Percentiles rank a stretch among this genome's conserved stretches.
phyloP scores from a whole-genome alignment of 306 rosid genomes.

The Cucumis sativus region Cucumber_9930_V3 NC_026658.2:25544001-25544500 shows the following conservation, averaged over 20 bases:
- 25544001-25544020: background rate
- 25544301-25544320: background rate
- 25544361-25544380: background rate
- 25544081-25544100: constrained; percentile 8
- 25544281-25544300: background rate
- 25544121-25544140: background rate
- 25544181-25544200: constrained; percentile 1
- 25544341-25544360: background rate
- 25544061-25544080: background rate
- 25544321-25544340: background rate
- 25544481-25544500: background rate
- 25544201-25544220: constrained; percentile 3
- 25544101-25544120: constrained; percentile 3
- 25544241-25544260: constrained; percentile 7
- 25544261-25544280: background rate
- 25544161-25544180: background rate
- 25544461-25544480: background rate
- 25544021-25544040: constrained; percentile 8
- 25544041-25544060: constrained; percentile 8
- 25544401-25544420: background rate
- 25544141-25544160: background rate
- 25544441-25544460: background rate
- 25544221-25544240: constrained; percentile 10
- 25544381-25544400: background rate
- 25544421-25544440: background rate